Evolutionary conservation across 2,329 filamentous ascomycete genomes (phyloP).

Genomic region (Xylaria multiplex): DNA sequence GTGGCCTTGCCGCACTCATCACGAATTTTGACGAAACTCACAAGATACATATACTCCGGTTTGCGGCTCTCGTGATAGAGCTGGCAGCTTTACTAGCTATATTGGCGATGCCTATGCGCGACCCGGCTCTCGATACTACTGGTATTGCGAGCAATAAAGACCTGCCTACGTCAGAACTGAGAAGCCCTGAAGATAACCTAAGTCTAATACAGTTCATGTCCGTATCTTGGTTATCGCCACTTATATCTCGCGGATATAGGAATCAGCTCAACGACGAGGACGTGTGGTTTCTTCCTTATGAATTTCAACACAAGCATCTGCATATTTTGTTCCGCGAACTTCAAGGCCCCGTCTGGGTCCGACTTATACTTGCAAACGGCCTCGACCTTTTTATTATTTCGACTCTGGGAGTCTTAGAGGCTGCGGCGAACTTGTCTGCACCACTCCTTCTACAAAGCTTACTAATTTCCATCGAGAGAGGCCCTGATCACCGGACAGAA

Average conservation of each 20-base stretch:
- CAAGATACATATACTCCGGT: slow-evolving; percentile 48
- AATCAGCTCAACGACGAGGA: slow-evolving; percentile 79
- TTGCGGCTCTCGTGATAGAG: slow-evolving; percentile 53
- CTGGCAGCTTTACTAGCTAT: slow-evolving; percentile 62
- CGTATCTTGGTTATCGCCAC: slow-evolving; percentile 81
- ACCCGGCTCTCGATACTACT: slow-evolving; percentile 62
- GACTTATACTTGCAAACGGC: slow-evolving; percentile 79
- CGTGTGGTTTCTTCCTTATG: slow-evolving; percentile 81
- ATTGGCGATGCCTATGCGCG: slow-evolving; percentile 75
- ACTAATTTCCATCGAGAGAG: slow-evolving; percentile 71
- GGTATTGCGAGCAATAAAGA: slow-evolving; percentile 69
- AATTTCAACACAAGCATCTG: slow-evolving; percentile 82
- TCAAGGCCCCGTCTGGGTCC: slow-evolving; percentile 74
- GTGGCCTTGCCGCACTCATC: slow-evolving; percentile 45
- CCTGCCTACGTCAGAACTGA: slow-evolving; percentile 66
- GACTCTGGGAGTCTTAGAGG: slow-evolving; percentile 70
- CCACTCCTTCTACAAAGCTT: slow-evolving; percentile 79
- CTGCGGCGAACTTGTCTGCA: slow-evolving; percentile 63
- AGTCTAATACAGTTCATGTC: slow-evolving; percentile 85
- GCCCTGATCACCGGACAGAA: slow-evolving; percentile 59
- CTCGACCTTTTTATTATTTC: slow-evolving; percentile 79
- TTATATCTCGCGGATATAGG: slow-evolving; percentile 72
- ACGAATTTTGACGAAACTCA: slow-evolving; percentile 47
- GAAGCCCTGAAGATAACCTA: slow-evolving; percentile 81
- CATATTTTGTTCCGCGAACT: slow-evolving; percentile 80